Evolutionary conservation across 1,284 basidiomycete genomes (phyloP), one percentile per base, ranked within the genome.

Genomic region (Mycosarcoma maydis): DNA sequence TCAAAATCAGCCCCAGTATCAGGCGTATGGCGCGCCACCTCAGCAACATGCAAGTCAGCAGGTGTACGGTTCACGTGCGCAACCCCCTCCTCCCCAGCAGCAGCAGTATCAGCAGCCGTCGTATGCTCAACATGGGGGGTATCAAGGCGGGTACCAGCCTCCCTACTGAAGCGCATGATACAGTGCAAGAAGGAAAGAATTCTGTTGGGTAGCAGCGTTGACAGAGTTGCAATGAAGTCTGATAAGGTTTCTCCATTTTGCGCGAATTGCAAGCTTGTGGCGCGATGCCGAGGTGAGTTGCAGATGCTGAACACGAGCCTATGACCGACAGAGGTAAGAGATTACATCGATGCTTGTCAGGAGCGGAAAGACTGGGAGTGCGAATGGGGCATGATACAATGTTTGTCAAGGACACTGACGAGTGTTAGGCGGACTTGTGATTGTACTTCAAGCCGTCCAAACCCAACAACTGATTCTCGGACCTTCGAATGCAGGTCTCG

Each of bases 391-490:
- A n/a, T n/a, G n/a, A n/a, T n/a, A n/a, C n/a, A n/a, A n/a, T n/a
- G n/a, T n/a, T n/a, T n/a, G n/a, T n/a, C n/a, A n/a, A n/a, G n/a
- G n/a, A n/a, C n/a, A n/a, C n/a, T n/a, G n/a, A n/a, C n/a, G n/a
- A n/a, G n/a, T n/a, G n/a, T 34, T 45, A 81, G 2, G 78, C 80
- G 19, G 75, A 72, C 46, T 80, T 80, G 55, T 80, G 78, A 45
- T 70, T 58, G 60, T 81, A 81, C 61, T 74, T 75, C 23, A 80
- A 39, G 8, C 70, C 72, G 26, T 64, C 57, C 16, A 81, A 54
- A 6, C 78, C 76, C 30, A 73, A 20, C 34, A 76, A 36, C 6
- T 77, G 61, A 17, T 62, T 72, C 39, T 80, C 77, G 9, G 59
- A 59, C 33, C 69, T 69, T 30, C 58, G 45, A 23, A 81, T 80